These are phyloP conservation scores for Asterella californica DNA, from an alignment of 225 moss, liverwort and hornwort species.

Conservation along the genomic window DNA sequence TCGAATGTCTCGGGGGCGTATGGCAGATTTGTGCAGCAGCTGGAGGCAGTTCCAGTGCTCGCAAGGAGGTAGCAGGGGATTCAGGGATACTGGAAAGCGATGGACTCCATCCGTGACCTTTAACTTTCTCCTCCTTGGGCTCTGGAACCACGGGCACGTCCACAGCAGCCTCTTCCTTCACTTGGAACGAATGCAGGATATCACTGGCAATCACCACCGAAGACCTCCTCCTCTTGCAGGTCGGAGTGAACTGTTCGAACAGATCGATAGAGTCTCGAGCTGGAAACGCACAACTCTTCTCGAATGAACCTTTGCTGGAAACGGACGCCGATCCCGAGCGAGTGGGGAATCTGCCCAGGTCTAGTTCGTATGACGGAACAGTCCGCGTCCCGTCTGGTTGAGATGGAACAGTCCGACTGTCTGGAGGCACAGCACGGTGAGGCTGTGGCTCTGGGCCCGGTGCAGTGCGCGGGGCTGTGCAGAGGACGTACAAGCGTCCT, in stretches of 20 bases:
- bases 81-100: not conserved
- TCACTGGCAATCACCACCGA: slow-evolving; percentile 3
- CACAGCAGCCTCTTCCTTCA: not conserved
- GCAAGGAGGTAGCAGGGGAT: not conserved
- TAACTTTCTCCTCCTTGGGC: not conserved
- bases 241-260: not conserved
- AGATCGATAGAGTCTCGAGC: not conserved
- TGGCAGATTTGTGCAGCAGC: not conserved
- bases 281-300: not conserved
- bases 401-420: too few relatives aligned
- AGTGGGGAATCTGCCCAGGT: not conserved
- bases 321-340: not conserved
- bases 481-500: not conserved
- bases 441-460: not conserved
- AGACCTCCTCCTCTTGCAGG: slow-evolving; percentile 1
- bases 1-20: not conserved
- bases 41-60: not conserved
- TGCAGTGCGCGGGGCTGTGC: not conserved
- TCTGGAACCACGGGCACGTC: not conserved
- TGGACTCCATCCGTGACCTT: not conserved
- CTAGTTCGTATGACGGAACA: too few relatives aligned
- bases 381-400: too few relatives aligned
- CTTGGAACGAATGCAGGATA: not conserved
- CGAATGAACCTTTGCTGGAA: not conserved
- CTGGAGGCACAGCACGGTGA: not conserved